phyloP scores from a whole-genome alignment of 73 alveolate genomes.

The Paraurostyla sp. region DNA sequence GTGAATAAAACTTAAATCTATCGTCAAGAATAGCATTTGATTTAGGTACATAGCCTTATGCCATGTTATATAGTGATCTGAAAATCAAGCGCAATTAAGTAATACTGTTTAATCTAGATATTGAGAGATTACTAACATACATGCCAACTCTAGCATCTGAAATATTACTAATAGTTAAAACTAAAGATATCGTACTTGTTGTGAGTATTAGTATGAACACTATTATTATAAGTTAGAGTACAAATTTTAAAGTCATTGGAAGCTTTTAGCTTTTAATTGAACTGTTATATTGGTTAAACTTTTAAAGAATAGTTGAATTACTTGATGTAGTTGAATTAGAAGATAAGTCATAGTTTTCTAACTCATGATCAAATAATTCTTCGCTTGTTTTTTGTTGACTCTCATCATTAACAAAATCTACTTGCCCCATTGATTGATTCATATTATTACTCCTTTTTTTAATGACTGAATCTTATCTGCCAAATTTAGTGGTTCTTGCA shows the following conservation, averaged over 20 bases:
- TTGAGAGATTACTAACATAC: not conserved
- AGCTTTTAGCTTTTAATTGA: not conserved
- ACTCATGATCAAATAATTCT: not conserved
- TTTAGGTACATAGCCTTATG: not conserved
- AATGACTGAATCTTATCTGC: no score
- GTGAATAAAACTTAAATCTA: not conserved
- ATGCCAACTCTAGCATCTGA: slow-evolving; percentile 19
- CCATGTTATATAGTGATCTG: slow-evolving; percentile 8
- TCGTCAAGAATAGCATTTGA: not conserved
- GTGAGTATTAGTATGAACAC: slow-evolving; percentile 7
- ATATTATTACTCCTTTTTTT: no score
- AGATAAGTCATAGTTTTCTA: slow-evolving; percentile 4
- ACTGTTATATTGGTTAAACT: not conserved
- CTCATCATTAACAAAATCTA: no score
- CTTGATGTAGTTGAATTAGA: slow-evolving; percentile 8
- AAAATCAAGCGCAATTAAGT: not conserved
- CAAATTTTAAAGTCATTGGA: not conserved
- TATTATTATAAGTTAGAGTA: not conserved
- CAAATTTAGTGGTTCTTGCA: no score
- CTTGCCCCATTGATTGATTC: no score
- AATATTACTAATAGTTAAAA: not conserved
- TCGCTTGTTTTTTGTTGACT: slow-evolving; percentile 21
- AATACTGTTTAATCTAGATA: slow-evolving; percentile 23
- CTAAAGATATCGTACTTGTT: not conserved
- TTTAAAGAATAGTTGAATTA: not conserved